Evolutionary conservation across 23 red algal genomes (phyloP).

Genomic region (Agarophyton chilense): DNA sequence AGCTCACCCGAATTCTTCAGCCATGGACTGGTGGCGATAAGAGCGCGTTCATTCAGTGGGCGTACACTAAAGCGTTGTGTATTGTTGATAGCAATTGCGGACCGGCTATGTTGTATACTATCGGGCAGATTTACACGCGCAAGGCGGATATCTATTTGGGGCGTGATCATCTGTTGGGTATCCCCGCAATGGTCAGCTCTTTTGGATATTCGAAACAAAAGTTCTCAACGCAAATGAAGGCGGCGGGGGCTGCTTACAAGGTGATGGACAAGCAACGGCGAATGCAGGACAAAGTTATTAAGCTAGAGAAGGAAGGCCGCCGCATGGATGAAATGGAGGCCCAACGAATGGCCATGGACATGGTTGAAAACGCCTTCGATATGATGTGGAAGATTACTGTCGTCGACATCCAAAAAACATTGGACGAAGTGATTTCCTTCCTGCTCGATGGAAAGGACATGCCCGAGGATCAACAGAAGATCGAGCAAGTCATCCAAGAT

Average conservation of each 20-base stretch:
- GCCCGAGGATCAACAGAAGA: constrained; percentile 38
- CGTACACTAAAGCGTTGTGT: constrained; percentile 59
- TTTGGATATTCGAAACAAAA: constrained; percentile 74
- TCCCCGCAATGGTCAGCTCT: constrained; percentile 70
- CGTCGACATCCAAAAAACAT: constrained; percentile 80
- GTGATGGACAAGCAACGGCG: constrained; percentile 78
- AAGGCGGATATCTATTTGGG: constrained; percentile 80
- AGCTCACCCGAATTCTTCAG: constrained; percentile 50
- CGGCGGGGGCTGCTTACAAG: constrained; percentile 50
- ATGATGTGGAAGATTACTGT: constrained; percentile 90
- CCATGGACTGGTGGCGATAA: constrained; percentile 74
- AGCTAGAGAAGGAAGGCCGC: constrained; percentile 55
- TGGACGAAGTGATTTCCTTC: constrained; percentile 71
- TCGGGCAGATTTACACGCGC: constrained; percentile 72
- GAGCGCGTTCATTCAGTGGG: constrained; percentile 78
- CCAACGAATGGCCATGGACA: constrained; percentile 69
- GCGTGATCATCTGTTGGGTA: constrained; percentile 60
- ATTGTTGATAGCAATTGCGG: constrained; percentile 71
- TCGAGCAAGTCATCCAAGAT: constrained; percentile 39
- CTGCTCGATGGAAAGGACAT: constrained; percentile 75
- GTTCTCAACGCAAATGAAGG: constrained; percentile 70
- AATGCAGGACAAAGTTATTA: constrained; percentile 68
- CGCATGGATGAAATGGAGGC: constrained; percentile 55
- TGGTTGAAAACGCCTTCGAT: constrained; percentile 81
- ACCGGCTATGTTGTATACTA: constrained; percentile 75